Percentiles rank a stretch among this genome's conserved stretches.
phyloP scores from a whole-genome alignment of 2,329 filamentous ascomycete genomes.

The Fusarium oxysporum region DNA sequence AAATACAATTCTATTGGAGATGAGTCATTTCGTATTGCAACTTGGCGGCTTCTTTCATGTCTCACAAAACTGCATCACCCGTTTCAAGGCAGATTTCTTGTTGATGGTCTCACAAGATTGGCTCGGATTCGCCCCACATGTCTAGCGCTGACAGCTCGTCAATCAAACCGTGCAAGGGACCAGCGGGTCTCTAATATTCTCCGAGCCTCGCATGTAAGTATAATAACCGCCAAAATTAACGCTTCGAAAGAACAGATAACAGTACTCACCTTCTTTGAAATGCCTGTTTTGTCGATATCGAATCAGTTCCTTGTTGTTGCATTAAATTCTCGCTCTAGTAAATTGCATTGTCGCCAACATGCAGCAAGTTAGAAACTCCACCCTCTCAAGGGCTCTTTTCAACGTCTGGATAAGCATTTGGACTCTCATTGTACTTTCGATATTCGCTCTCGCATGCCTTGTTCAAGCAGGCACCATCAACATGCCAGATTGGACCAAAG shows the following conservation, averaged over 20 bases:
- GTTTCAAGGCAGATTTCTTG: background rate
- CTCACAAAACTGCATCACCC: background rate
- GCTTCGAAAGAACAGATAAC: fast-evolving
- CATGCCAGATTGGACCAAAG: slow-evolving; percentile 30
- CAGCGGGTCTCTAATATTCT: slow-evolving; percentile 1
- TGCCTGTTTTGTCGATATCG: background rate
- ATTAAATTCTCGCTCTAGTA: background rate
- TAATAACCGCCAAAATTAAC: background rate
- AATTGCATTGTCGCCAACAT: background rate
- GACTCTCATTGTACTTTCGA: slow-evolving; percentile 1
- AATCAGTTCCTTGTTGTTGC: background rate
- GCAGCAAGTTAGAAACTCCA: background rate
- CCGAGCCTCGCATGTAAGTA: background rate
- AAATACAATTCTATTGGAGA: background rate
- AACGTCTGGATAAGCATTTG: slow-evolving; percentile 8
- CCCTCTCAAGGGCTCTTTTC: background rate
- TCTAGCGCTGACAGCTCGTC: slow-evolving; percentile 15
- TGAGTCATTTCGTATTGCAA: background rate
- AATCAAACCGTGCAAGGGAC: background rate
- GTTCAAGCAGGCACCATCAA: slow-evolving; percentile 5
- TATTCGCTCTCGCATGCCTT: slow-evolving; percentile 13
- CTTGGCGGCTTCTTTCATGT: background rate
- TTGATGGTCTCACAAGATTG: background rate
- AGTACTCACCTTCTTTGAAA: background rate
- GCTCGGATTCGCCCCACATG: slow-evolving; percentile 11